These are phyloP conservation scores for Cyathus striatus DNA, from an alignment of 768 basidiomycete species.

Conservation along the genomic window DNA sequence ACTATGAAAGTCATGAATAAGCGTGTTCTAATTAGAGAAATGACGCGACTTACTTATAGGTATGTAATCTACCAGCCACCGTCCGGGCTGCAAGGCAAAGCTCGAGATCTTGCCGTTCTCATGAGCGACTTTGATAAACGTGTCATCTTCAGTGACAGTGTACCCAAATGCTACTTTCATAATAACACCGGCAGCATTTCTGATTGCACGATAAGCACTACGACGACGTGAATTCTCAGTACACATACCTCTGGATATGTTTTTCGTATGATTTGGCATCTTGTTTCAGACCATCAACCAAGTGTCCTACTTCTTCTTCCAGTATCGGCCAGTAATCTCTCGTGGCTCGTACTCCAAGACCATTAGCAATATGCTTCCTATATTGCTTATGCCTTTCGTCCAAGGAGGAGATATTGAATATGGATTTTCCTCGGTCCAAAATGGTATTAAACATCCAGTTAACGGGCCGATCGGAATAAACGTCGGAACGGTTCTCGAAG, in stretches of 20 bases:
- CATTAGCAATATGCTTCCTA: slow-evolving; percentile 32
- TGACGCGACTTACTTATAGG: slow-evolving; percentile 27
- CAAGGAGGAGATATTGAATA: slow-evolving; percentile 39
- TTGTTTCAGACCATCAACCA: slow-evolving; percentile 25
- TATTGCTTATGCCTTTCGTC: slow-evolving; percentile 33
- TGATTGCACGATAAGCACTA: slow-evolving; percentile 7
- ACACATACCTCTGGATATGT: slow-evolving; percentile 32
- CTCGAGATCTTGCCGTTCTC: slow-evolving; percentile 34
- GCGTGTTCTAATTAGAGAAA: not conserved
- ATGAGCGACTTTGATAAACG: slow-evolving; percentile 32
- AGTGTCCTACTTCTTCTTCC: slow-evolving; percentile 24
- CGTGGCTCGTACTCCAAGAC: slow-evolving; percentile 29
- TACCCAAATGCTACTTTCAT: slow-evolving; percentile 42
- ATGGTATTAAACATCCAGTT: slow-evolving; percentile 39
- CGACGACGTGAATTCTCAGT: not conserved
- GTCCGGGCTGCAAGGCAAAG: slow-evolving; percentile 32
- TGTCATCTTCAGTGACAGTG: slow-evolving; percentile 27
- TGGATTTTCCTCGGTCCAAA: slow-evolving; percentile 32
- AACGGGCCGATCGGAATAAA: slow-evolving; percentile 53
- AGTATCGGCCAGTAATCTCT: slow-evolving; percentile 28
- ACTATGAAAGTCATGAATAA: slow-evolving; percentile 18
- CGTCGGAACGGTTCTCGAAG: slow-evolving; percentile 42
- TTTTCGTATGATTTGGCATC: slow-evolving; percentile 24
- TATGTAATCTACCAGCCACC: slow-evolving; percentile 39
- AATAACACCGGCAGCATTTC: slow-evolving; percentile 32